Conservation (phyloP, 2,329 filamentous ascomycete species). For the Colletotrichum spinosum region DNA sequence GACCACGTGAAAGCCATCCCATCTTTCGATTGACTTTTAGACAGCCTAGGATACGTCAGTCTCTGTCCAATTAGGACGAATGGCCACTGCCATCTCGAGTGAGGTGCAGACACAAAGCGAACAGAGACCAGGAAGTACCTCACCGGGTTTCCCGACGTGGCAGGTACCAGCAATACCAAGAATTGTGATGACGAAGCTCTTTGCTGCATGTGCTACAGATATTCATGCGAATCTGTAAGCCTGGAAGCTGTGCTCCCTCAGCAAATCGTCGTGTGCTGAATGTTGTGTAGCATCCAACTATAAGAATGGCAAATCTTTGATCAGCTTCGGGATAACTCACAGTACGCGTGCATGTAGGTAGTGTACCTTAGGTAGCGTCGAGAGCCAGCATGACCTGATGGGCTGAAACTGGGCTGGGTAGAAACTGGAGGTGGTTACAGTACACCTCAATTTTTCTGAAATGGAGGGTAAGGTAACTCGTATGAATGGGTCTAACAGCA, state of each 20-base stretch:
- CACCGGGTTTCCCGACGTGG: conserved; percentile 28
- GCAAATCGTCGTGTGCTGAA: too few species aligned
- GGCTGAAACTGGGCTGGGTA: conserved; percentile 11
- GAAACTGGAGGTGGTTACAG: conserved; percentile 10
- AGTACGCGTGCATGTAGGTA: too few species aligned
- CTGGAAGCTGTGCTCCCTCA: neutral
- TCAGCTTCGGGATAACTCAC: conserved; percentile 1
- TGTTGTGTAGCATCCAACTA: too few species aligned
- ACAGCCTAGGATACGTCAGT: conserved; percentile 4
- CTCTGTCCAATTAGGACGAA: neutral
- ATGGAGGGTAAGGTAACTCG: too few species aligned
- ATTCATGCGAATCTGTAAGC: too few species aligned
- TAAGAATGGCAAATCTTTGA: too few species aligned
- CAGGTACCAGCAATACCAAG: conserved; percentile 28
- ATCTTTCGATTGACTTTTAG: conserved; percentile 32
- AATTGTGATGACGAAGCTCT: conserved; percentile 26
- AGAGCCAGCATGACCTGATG: too few species aligned
- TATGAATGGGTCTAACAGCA: too few species aligned
- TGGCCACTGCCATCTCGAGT: conserved; percentile 5
- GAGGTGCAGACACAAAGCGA: neutral
- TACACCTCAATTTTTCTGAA: too few species aligned
- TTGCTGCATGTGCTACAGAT: neutral
- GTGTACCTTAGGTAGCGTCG: too few species aligned
- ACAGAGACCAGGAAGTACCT: conserved; percentile 3
- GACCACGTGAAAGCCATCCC: conserved; percentile 20